Base-by-base conservation (phyloP, 352 stramenopile species). In the Phytophthora uliginosa region DNA sequence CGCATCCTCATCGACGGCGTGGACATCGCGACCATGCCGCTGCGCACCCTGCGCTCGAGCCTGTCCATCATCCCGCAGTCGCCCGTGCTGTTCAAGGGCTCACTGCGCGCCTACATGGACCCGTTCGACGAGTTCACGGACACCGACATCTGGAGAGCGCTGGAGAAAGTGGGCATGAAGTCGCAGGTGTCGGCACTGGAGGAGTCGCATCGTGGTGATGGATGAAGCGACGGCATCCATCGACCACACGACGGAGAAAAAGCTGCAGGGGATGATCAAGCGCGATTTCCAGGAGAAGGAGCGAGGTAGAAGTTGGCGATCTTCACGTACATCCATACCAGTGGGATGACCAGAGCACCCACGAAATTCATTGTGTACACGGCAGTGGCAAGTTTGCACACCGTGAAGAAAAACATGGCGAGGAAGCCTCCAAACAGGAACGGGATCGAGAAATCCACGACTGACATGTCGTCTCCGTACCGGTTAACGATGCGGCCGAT, bases 401-500 rank as follows among this genome's bases (percentile, higher is more conserved):
- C 75, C 3, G 85, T 96, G 40, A 81, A 83, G 36, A 95, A 86
- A 22, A 84, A 82, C 28, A 90, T 83, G 12, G 79, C 80, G 13
- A 97, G 60, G 60, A 86, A 89, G 12, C 55, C n/a, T 8, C 62
- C 59, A 22, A 74, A 77, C 1, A 55, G 45, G 10, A 83, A 73
- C 4, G 74, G 70, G 34, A 92, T 63, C 50, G 93, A 79, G 26
- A 96, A 82, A 79, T 98, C 94, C 17, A 98, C 75, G 15, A 89
- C 88, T 31, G 92, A 82, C 73, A 98, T 97, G 69, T 98, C 94
- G 7, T 88, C 87, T 33, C 83, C 75, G 40, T 98, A 98, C 12
- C 96, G 86, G 63, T 96, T 98, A 15, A 98, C 51, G 40, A 98
- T 95, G 54, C 93, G 83, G 1, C 94, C 93, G 18, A 97, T 82